These are phyloP conservation scores for Gymnopilus dilepis DNA, from an alignment of 768 basidiomycete species.

Conservation along the genomic window DNA sequence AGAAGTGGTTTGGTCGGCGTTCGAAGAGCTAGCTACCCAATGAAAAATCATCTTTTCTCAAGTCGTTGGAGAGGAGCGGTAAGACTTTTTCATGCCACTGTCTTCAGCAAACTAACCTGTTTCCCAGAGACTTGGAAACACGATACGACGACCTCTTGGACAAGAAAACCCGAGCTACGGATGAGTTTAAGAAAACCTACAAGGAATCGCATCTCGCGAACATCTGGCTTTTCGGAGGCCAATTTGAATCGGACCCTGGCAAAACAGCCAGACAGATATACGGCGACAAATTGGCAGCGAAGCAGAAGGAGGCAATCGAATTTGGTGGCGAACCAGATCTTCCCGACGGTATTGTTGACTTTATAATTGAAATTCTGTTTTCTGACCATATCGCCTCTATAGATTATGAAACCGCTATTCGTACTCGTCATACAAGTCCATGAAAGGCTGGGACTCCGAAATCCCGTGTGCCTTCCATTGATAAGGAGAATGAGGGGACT, in stretches of 20 bases:
- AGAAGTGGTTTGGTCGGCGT: too few relatives aligned
- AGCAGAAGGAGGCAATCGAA: not conserved
- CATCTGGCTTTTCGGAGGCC: conserved; percentile 45
- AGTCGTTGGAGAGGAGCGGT: conserved; percentile 21
- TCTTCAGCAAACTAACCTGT: not conserved
- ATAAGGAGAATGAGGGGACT: conserved; percentile 34
- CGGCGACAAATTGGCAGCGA: not conserved
- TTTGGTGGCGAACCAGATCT: not conserved
- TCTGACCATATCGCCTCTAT: not conserved
- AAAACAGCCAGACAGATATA: conserved; percentile 22
- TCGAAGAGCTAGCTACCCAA: too few relatives aligned
- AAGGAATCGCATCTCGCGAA: conserved; percentile 56
- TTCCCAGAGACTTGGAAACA: conserved; percentile 33
- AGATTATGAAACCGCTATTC: not conserved
- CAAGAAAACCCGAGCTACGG: conserved; percentile 49
- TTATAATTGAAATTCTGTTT: not conserved
- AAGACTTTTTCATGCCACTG: not conserved
- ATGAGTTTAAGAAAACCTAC: conserved; percentile 56
- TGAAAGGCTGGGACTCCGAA: not conserved
- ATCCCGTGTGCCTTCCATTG: conserved; percentile 10
- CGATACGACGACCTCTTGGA: conserved; percentile 52
- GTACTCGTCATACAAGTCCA: not conserved
- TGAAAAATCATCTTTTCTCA: too few relatives aligned
- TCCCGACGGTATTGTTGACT: not conserved
- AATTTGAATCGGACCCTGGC: conserved; percentile 23